phyloP scores from a whole-genome alignment of 192 early-diverging fungal species.

The Backusella macrospora region DNA sequence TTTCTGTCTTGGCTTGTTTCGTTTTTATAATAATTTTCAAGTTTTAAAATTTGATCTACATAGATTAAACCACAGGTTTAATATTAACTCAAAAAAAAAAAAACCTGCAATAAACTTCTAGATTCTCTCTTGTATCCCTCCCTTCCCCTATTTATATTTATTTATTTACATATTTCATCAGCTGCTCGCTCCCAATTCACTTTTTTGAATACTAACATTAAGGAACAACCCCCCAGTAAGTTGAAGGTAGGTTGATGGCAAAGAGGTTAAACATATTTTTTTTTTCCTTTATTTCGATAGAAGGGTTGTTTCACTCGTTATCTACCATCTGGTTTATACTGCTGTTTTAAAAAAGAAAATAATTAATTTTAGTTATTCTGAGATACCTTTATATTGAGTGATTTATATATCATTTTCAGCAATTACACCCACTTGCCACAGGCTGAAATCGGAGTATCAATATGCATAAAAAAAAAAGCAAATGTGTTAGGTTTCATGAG shows the following conservation, averaged over 20 bases:
- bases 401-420: neutral
- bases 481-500: slow-evolving; percentile 14
- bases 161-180: slow-evolving; percentile 15
- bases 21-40: neutral
- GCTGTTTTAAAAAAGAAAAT: too few species aligned
- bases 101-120: neutral
- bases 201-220: neutral
- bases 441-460: neutral
- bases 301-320: too few species aligned
- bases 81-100: slow-evolving; percentile 3
- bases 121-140: neutral
- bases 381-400: neutral
- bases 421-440: neutral
- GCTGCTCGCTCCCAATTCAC: neutral
- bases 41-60: neutral
- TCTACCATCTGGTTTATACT: too few species aligned
- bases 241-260: neutral
- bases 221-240: neutral
- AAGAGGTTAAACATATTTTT: too few species aligned
- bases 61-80: neutral
- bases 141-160: neutral
- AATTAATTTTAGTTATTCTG: too few species aligned
- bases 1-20: neutral
- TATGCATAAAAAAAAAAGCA: slow-evolving; percentile 12
- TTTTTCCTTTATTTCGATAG: too few species aligned